Conservation (phyloP, 2,329 filamentous ascomycete species). For the Cryphonectria radicalis region DNA sequence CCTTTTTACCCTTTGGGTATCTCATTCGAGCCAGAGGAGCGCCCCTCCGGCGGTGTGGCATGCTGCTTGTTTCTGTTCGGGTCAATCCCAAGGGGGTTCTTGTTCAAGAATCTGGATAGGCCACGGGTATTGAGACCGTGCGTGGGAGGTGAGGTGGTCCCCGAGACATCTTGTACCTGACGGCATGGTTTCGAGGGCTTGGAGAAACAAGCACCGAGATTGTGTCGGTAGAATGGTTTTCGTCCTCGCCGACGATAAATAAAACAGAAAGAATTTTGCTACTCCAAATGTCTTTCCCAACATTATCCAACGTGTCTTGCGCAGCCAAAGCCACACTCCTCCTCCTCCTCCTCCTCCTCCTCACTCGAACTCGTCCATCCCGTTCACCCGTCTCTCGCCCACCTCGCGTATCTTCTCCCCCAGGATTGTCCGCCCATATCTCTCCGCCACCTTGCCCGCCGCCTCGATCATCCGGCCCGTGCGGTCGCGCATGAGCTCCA, state of each 20-base stretch:
- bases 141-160: neutral
- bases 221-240: neutral
- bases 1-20: neutral
- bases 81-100: neutral
- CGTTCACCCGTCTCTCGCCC: conserved; percentile 70
- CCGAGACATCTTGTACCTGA: neutral
- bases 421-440: conserved; percentile 80
- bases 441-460: conserved; percentile 83
- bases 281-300: neutral
- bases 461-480: conserved; percentile 90
- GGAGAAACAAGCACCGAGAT: neutral
- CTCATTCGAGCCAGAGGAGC: neutral
- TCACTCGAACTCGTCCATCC: conserved; percentile 47
- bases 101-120: no score
- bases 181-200: neutral
- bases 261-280: neutral
- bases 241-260: neutral
- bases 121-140: no score
- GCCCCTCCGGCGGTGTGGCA: neutral
- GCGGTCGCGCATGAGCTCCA: conserved; percentile 80
- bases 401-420: conserved; percentile 89
- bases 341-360: neutral
- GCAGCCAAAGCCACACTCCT: neutral
- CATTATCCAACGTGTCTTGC: neutral
- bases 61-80: neutral